A percentile compares a stretch with the other conserved stretches of the same genome.
These are phyloP conservation scores for Mycena crocata DNA, from an alignment of 768 basidiomycete genomes.

Conservation along the genomic window DNA sequence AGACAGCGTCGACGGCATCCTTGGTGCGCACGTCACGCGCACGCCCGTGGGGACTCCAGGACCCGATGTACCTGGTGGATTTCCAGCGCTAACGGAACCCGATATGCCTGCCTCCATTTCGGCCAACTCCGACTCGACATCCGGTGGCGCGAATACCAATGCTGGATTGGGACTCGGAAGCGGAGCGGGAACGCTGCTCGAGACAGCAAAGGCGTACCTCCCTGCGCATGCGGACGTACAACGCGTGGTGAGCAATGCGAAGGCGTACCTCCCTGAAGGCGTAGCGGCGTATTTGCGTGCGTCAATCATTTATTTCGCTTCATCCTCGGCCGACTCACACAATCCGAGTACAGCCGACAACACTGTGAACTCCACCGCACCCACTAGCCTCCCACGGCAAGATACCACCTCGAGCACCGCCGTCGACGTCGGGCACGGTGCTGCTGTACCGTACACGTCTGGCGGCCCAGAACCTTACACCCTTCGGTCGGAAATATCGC, in stretches of 20 bases:
- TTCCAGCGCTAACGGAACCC: background rate
- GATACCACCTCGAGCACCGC: background rate
- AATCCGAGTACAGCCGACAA: background rate
- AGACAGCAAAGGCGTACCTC: background rate
- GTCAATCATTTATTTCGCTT: background rate
- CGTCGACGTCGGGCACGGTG: background rate
- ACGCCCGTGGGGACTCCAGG: slow-evolving; percentile 19
- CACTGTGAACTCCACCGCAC: background rate
- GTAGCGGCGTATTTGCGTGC: slow-evolving; percentile 13
- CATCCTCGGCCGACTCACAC: background rate
- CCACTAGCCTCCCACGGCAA: background rate
- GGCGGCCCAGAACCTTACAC: background rate
- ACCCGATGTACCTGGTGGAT: background rate
- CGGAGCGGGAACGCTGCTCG: background rate
- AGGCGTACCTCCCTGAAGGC: slow-evolving; percentile 5
- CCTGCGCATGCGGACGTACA: background rate
- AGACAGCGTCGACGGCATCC: background rate
- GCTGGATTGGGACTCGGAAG: too few species aligned
- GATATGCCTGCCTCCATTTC: too few species aligned
- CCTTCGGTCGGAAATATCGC: background rate
- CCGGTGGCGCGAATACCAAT: too few species aligned
- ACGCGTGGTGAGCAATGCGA: background rate
- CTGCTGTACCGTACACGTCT: background rate
- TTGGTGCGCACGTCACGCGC: slow-evolving; percentile 6
- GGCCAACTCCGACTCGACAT: too few species aligned